phyloP scores from a whole-genome alignment of 345 rosid species.

The Raphanus raphanistrum region DNA sequence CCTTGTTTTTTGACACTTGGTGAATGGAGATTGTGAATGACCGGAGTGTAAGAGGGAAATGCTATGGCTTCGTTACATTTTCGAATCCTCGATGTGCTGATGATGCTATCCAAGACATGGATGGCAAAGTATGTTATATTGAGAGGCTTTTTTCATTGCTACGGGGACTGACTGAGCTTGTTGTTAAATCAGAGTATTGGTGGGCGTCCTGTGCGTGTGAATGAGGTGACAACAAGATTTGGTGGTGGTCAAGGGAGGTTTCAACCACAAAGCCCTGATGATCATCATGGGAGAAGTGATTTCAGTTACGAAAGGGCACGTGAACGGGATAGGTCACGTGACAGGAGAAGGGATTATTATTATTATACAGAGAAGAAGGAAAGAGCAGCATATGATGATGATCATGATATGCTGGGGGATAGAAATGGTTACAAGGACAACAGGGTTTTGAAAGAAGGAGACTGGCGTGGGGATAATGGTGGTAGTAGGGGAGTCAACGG shows the following conservation, averaged over 20 bases:
- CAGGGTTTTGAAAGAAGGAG: slow-evolving; percentile 43
- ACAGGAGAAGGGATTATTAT: slow-evolving; percentile 43
- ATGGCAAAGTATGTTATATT: slow-evolving; percentile 66
- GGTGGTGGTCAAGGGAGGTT: slow-evolving; percentile 51
- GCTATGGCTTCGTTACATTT: slow-evolving; percentile 84
- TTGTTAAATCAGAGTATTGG: slow-evolving; percentile 53
- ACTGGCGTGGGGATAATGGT: slow-evolving; percentile 26
- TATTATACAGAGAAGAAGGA: slow-evolving; percentile 40
- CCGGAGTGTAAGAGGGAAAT: slow-evolving; percentile 65
- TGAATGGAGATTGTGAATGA: slow-evolving; percentile 69
- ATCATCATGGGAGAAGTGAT: slow-evolving; percentile 52
- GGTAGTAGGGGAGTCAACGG: slow-evolving; percentile 20
- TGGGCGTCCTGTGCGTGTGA: slow-evolving; percentile 77
- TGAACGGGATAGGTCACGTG: slow-evolving; percentile 60
- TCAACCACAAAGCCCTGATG: slow-evolving; percentile 45
- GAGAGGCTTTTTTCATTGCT: not conserved
- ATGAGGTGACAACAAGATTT: slow-evolving; percentile 68
- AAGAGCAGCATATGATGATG: slow-evolving; percentile 41
- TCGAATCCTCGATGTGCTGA: slow-evolving; percentile 69
- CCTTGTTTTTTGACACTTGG: no score
- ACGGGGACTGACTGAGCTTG: not conserved
- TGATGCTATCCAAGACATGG: slow-evolving; percentile 83
- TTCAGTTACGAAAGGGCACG: slow-evolving; percentile 43
- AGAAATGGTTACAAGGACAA: slow-evolving; percentile 48
- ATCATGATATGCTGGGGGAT: slow-evolving; percentile 40